Evolutionary conservation across 129 eudicot species (phyloP).

Genomic region (Flaveria sonorensis): DNA sequence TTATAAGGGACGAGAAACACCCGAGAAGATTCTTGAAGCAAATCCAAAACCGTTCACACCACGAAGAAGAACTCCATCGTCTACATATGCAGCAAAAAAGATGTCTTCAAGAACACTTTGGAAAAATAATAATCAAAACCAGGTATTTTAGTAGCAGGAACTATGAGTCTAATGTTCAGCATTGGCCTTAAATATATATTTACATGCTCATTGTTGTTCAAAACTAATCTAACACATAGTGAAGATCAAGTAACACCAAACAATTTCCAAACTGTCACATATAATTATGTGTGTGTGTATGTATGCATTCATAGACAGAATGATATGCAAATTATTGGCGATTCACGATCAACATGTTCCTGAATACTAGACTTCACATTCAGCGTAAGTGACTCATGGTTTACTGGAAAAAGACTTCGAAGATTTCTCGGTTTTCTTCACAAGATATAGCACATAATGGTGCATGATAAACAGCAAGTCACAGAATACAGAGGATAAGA

Average conservation of each 20-base stretch:
- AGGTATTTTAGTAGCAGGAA: constrained; percentile 30
- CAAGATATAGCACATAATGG: constrained; percentile 69
- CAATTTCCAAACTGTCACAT: neutral
- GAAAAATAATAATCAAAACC: constrained; percentile 28
- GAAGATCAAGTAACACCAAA: neutral
- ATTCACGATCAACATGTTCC: neutral
- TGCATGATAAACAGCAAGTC: constrained; percentile 75
- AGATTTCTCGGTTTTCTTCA: constrained; percentile 33
- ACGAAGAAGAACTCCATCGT: constrained; percentile 31
- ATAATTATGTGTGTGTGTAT: neutral
- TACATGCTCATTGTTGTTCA: constrained; percentile 2
- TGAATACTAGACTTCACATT: neutral
- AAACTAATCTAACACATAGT: neutral
- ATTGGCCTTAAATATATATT: constrained; percentile 17
- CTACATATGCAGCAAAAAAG: constrained; percentile 22
- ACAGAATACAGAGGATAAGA: constrained; percentile 37
- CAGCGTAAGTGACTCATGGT: constrained; percentile 36
- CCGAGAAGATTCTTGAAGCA: constrained; percentile 36
- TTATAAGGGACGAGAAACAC: constrained; percentile 47
- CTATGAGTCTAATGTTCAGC: constrained; percentile 37
- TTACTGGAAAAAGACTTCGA: constrained; percentile 33
- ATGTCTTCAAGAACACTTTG: constrained; percentile 23
- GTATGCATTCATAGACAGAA: constrained; percentile 10
- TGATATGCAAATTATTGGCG: neutral
- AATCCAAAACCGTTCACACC: constrained; percentile 28